A percentile compares a stretch with the other conserved stretches of the same genome.
These are phyloP conservation scores for Kazachstania viticola DNA, from an alignment of 805 yeast genomes.

Conservation along the genomic window DNA sequence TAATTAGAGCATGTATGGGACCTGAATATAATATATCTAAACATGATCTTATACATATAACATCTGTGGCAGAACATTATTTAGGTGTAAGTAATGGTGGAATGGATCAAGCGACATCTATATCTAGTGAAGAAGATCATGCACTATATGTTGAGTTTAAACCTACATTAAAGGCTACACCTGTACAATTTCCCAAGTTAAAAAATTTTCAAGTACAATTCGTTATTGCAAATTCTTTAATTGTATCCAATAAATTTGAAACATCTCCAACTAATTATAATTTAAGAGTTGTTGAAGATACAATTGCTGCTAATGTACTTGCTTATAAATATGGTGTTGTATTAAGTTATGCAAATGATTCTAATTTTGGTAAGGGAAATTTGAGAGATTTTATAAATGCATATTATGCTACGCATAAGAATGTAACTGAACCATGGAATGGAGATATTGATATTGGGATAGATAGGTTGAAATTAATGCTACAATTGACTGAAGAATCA, in stretches of 20 bases:
- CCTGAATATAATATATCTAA: constrained; percentile 30
- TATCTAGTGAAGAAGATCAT: constrained; percentile 48
- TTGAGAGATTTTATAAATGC: constrained; percentile 53
- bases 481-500: constrained; percentile 33
- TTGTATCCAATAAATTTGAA: constrained; percentile 53
- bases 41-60: constrained; percentile 43
- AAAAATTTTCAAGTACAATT: constrained; percentile 36
- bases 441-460: constrained; percentile 36
- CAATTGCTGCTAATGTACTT: constrained; percentile 48
- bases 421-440: constrained; percentile 37
- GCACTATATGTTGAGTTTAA: constrained; percentile 50
- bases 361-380: constrained; percentile 35
- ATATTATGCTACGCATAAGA: constrained; percentile 25
- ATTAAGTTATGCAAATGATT: constrained; percentile 16
- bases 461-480: constrained; percentile 30
- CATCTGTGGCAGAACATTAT: constrained; percentile 57
- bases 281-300: constrained; percentile 60
- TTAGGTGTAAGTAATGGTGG: constrained; percentile 75
- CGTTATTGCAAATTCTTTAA: constrained; percentile 51
- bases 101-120: constrained; percentile 66
- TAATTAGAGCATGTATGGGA: constrained; percentile 41
- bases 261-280: constrained; percentile 63
- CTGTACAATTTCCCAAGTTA: constrained; percentile 43
- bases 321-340: constrained; percentile 37
- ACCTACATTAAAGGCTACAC: constrained; percentile 44